These are phyloP conservation scores for Funneliformis geosporum DNA, from an alignment of 192 early-diverging fungal species.

Conservation along the genomic window DNA sequence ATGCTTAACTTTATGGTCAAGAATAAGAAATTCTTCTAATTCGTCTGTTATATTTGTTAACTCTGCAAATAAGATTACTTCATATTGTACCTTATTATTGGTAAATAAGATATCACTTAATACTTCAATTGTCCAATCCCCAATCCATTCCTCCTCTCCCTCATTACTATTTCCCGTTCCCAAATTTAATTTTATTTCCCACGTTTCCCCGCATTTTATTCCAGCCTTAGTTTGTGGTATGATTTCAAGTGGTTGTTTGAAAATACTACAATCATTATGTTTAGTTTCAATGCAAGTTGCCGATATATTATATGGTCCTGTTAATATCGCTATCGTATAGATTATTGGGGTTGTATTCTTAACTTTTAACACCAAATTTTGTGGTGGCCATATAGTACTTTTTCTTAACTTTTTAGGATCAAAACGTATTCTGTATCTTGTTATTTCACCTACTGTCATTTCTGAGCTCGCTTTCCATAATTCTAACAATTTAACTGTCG, in stretches of 20 bases:
- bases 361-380: background rate
- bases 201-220: conserved; percentile 16
- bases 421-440: background rate
- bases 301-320: conserved; percentile 20
- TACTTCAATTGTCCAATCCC: conserved; percentile 24
- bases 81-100: conserved; percentile 13
- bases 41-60: background rate
- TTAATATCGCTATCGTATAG: background rate
- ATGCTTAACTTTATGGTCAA: too few relatives aligned
- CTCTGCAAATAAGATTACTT: background rate
- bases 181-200: background rate
- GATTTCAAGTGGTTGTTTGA: background rate
- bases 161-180: too few relatives aligned
- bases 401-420: background rate
- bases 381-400: background rate
- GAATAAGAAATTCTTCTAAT: background rate
- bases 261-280: background rate
- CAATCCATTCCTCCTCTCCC: background rate
- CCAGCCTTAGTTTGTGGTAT: background rate
- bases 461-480: background rate
- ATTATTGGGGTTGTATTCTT: background rate
- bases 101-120: conserved; percentile 6
- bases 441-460: background rate
- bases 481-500: background rate
- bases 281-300: background rate